Evolutionary conservation across 495 filamentous ascomycete genomes (phyloP).

Genomic region (Talaromyces wortmannii): DNA sequence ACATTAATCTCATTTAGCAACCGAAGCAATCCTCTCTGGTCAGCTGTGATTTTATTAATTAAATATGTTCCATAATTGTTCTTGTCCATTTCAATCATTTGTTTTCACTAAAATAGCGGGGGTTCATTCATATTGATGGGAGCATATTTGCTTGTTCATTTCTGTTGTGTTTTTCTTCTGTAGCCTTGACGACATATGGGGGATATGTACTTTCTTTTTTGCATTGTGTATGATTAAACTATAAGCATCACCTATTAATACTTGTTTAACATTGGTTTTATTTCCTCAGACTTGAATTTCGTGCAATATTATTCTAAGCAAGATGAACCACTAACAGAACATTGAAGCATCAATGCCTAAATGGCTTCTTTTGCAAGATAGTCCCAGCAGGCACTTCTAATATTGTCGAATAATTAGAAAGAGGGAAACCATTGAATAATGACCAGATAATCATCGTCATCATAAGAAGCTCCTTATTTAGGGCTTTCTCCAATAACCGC

Average conservation of each 20-base stretch:
- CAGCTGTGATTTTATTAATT: constrained; percentile 41
- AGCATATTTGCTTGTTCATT: not conserved
- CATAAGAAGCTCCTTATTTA: too few relatives aligned
- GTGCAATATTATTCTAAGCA: too few relatives aligned
- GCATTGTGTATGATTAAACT: not conserved
- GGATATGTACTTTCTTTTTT: not conserved
- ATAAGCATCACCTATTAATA: not conserved
- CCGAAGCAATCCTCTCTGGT: constrained; percentile 67
- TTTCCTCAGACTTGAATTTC: too few relatives aligned
- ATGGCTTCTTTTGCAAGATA: too few relatives aligned
- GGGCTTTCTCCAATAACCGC: too few relatives aligned
- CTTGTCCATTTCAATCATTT: not conserved
- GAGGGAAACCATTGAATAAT: too few relatives aligned
- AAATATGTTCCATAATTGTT: not conserved
- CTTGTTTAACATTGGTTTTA: not conserved
- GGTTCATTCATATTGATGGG: not conserved
- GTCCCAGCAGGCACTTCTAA: too few relatives aligned
- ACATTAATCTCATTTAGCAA: constrained; percentile 37
- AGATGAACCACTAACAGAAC: too few relatives aligned
- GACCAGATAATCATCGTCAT: too few relatives aligned
- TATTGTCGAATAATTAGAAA: too few relatives aligned
- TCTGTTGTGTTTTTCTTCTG: not conserved
- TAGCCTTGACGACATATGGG: not conserved
- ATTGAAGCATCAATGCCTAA: too few relatives aligned
- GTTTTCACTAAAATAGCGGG: not conserved